Evolutionary conservation across 2,329 filamentous ascomycete genomes (phyloP).

Genomic region (Eutypa lata): DNA sequence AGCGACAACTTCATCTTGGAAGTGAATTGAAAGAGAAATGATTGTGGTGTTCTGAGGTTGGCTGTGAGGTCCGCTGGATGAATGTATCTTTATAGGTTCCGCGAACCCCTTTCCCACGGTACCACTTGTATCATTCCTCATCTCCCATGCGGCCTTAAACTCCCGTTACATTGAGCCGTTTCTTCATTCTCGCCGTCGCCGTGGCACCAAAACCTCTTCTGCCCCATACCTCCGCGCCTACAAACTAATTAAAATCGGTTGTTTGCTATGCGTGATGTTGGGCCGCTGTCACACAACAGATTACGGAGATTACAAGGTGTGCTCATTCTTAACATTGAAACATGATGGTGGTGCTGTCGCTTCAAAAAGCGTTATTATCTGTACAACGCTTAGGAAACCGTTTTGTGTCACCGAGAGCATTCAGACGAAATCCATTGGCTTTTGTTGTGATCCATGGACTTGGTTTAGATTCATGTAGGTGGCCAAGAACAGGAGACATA

Average conservation of each 20-base stretch:
- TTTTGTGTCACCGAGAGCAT: neutral
- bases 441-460: neutral
- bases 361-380: neutral
- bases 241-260: neutral
- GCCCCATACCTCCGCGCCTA: neutral
- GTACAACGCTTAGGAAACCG: neutral
- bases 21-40: neutral
- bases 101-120: neutral
- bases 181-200: neutral
- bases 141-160: neutral
- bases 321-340: neutral
- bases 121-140: neutral
- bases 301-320: neutral
- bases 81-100: neutral
- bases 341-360: neutral
- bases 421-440: neutral
- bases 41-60: neutral
- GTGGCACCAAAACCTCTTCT: neutral
- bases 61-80: neutral
- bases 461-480: neutral
- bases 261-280: neutral
- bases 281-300: neutral
- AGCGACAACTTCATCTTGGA: neutral
- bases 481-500: neutral
- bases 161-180: neutral